Conservation (phyloP, 805 yeast species). For the Huiozyma naganishii region DNA sequence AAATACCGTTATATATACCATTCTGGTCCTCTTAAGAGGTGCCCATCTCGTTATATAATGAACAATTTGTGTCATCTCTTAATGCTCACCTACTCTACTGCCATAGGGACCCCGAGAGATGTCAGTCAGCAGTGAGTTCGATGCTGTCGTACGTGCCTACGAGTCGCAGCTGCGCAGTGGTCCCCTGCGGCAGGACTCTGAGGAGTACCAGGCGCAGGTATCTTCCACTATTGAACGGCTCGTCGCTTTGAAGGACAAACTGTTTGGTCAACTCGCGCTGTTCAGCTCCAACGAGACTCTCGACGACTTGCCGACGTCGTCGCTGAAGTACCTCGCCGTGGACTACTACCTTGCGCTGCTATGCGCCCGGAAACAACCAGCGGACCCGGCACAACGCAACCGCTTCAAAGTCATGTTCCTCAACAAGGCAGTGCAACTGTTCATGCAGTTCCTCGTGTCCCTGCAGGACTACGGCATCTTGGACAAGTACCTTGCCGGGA, state of each 20-base stretch:
- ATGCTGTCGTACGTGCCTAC: conserved; percentile 11
- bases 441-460: conserved; percentile 36
- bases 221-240: conserved; percentile 31
- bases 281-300: conserved; percentile 64
- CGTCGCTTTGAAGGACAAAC: conserved; percentile 33
- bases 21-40: neutral
- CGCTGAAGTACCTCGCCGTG: conserved; percentile 48
- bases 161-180: conserved; percentile 12
- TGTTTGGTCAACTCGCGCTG: conserved; percentile 38
- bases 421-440: conserved; percentile 34
- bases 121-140: conserved; percentile 10
- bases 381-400: conserved; percentile 8
- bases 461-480: conserved; percentile 38
- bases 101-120: neutral
- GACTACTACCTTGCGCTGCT: conserved; percentile 47
- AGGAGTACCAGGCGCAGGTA: conserved; percentile 33
- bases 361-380: conserved; percentile 21
- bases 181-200: conserved; percentile 32
- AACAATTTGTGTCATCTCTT: neutral
- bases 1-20: neutral
- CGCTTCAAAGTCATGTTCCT: conserved; percentile 28
- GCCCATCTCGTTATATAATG: neutral
- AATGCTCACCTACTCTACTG: too few relatives aligned
- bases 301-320: conserved; percentile 56
- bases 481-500: conserved; percentile 28